phyloP scores from a whole-genome alignment of 2,329 filamentous ascomycete species.

The Aspergillus phoenicis region DNA sequence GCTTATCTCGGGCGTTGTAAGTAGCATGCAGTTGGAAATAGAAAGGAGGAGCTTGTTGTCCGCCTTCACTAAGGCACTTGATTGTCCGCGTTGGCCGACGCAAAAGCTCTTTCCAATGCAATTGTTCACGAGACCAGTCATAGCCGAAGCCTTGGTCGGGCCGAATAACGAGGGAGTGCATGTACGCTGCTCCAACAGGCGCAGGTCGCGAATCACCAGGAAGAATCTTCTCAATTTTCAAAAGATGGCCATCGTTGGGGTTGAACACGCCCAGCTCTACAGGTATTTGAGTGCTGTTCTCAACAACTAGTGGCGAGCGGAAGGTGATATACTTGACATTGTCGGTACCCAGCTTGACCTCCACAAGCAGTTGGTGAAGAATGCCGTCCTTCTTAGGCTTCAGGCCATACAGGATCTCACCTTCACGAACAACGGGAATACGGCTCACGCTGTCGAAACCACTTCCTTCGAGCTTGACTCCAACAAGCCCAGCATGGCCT shows the following conservation, averaged over 20 bases:
- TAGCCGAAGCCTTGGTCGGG: slow-evolving; percentile 97
- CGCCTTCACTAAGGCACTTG: slow-evolving; percentile 82
- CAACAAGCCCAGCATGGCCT: slow-evolving; percentile 75
- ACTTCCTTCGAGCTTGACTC: slow-evolving; percentile 84
- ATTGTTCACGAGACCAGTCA: slow-evolving; percentile 83
- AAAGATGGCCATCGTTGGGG: slow-evolving; percentile 78
- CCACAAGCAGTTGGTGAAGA: slow-evolving; percentile 86
- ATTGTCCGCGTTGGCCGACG: slow-evolving; percentile 83
- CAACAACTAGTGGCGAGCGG: slow-evolving; percentile 84
- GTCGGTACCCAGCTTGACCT: slow-evolving; percentile 85
- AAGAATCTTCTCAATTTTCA: slow-evolving; percentile 97
- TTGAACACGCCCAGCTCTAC: slow-evolving; percentile 92
- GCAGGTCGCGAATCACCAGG: slow-evolving; percentile 88
- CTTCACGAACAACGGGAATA: slow-evolving; percentile 89
- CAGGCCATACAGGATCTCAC: slow-evolving; percentile 85
- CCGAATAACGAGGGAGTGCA: slow-evolving; percentile 83
- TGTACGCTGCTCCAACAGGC: slow-evolving; percentile 86
- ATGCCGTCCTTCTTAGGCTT: slow-evolving; percentile 84
- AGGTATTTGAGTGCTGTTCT: slow-evolving; percentile 96
- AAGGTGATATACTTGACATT: slow-evolving; percentile 99
- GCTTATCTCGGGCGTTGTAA: slow-evolving; percentile 79
- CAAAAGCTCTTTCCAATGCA: slow-evolving; percentile 92
- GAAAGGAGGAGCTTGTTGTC: slow-evolving; percentile 76
- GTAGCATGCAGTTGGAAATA: slow-evolving; percentile 94
- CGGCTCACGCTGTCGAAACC: slow-evolving; percentile 89